These are phyloP conservation scores for Diaporthe ilicicola DNA, from an alignment of 2,329 filamentous ascomycete species.

Conservation along the genomic window DNA sequence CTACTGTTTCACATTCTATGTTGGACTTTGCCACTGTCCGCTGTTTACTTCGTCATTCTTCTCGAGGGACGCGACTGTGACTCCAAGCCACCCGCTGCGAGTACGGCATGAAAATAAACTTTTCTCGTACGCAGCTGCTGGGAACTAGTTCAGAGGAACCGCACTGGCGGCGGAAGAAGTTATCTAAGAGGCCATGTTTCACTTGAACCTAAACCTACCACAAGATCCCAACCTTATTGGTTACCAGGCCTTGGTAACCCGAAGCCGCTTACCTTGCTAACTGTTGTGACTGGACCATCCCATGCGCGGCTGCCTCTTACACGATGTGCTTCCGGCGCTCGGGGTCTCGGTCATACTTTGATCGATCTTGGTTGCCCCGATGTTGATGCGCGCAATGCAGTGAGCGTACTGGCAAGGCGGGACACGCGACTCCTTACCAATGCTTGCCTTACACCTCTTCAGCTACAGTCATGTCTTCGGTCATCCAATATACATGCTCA, in stretches of 20 bases:
- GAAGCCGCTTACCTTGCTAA: background rate
- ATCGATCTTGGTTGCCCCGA: background rate
- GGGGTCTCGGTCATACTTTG: background rate
- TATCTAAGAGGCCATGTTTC: slow-evolving; percentile 7
- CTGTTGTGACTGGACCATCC: background rate
- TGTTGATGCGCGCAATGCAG: background rate
- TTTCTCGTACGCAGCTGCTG: background rate
- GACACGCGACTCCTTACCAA: background rate
- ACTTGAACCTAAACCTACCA: slow-evolving; percentile 10
- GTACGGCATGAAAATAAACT: background rate
- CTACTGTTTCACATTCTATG: slow-evolving; percentile 6
- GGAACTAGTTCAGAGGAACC: background rate
- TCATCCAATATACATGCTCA: background rate
- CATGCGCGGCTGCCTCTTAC: background rate
- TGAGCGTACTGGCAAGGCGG: background rate
- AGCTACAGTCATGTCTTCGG: background rate
- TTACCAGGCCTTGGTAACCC: slow-evolving; percentile 5
- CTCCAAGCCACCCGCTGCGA: background rate
- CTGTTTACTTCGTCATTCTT: slow-evolving; percentile 2
- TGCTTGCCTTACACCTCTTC: too few species aligned
- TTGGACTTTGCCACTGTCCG: background rate
- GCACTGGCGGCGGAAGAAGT: slow-evolving; percentile 13
- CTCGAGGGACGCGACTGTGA: background rate
- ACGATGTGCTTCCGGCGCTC: background rate
- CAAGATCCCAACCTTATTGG: slow-evolving; percentile 8